These are phyloP conservation scores for Sarcodon aspratus DNA, from an alignment of 768 basidiomycete genomes.

Conservation along the genomic window DNA sequence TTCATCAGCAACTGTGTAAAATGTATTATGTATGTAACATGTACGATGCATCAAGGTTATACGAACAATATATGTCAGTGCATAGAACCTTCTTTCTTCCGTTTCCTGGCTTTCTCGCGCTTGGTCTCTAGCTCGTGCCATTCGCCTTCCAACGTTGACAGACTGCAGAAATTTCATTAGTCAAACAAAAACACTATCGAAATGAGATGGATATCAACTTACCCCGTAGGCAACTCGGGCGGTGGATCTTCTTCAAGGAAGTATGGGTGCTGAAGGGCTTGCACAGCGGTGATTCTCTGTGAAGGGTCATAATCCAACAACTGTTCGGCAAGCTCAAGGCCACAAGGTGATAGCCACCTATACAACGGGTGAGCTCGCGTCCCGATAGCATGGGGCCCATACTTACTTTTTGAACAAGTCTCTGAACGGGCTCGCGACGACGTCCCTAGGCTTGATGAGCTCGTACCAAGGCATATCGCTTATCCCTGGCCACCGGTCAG, in stretches of 20 bases:
- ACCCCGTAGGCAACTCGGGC: conserved; percentile 72
- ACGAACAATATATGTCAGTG: conserved; percentile 10
- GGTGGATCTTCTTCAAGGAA: conserved; percentile 73
- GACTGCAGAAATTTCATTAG: conserved; percentile 25
- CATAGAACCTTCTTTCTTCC: conserved; percentile 38
- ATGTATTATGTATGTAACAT: neutral
- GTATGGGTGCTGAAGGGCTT: conserved; percentile 77
- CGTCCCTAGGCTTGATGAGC: conserved; percentile 83
- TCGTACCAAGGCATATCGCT: conserved; percentile 94
- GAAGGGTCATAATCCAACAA: conserved; percentile 75
- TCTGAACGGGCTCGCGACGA: conserved; percentile 64
- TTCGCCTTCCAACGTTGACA: conserved; percentile 79
- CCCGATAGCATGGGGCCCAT: neutral
- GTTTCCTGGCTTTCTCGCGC: conserved; percentile 75
- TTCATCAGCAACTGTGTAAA: neutral
- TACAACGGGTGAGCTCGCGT: neutral
- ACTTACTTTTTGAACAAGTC: conserved; percentile 77
- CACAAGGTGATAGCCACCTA: conserved; percentile 83
- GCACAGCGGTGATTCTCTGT: conserved; percentile 61
- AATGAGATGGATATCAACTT: conserved; percentile 18
- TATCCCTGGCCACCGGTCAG: conserved; percentile 74
- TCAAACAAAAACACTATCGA: neutral
- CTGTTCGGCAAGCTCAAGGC: conserved; percentile 76
- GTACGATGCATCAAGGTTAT: conserved; percentile 9
- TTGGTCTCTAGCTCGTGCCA: conserved; percentile 99